Evolutionary conservation across 2,329 filamentous ascomycete species (phyloP).

Genomic region (Fusarium devonianum): DNA sequence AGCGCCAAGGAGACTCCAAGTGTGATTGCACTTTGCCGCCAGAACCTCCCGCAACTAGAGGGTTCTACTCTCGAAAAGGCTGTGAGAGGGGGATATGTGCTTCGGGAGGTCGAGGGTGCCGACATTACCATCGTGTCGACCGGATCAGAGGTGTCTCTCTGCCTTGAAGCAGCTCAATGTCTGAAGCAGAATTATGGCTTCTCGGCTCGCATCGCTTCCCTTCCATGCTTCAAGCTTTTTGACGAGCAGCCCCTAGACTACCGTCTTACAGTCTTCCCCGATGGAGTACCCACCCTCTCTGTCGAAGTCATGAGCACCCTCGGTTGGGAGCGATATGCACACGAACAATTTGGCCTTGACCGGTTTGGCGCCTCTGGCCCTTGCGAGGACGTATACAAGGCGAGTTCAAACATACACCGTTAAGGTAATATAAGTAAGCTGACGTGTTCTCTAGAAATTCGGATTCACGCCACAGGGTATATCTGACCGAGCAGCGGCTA

Average conservation of each 20-base stretch:
- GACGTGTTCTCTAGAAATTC: conserved; percentile 77
- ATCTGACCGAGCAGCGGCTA: conserved; percentile 90
- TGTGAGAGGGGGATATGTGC: conserved; percentile 94
- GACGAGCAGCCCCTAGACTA: conserved; percentile 95
- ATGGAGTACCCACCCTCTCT: conserved; percentile 90
- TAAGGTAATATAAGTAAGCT: conserved; percentile 37
- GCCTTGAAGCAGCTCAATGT: conserved; percentile 89
- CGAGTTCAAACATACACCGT: too few species aligned
- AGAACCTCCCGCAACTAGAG: conserved; percentile 98
- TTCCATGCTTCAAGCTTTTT: conserved; percentile 97
- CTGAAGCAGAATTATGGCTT: conserved; percentile 88
- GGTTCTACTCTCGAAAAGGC: conserved; percentile 88
- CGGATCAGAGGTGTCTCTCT: conserved; percentile 94
- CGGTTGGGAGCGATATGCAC: conserved; percentile 98
- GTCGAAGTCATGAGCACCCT: conserved; percentile 97
- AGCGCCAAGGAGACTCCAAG: conserved; percentile 89
- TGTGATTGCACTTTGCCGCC: conserved; percentile 93
- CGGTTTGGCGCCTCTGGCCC: conserved; percentile 96
- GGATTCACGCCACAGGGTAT: conserved; percentile 98
- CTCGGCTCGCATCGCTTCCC: conserved; percentile 89
- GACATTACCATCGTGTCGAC: conserved; percentile 91
- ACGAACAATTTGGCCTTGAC: conserved; percentile 99
- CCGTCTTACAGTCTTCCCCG: conserved; percentile 88
- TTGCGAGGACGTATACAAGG: conserved; percentile 98
- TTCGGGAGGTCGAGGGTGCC: conserved; percentile 83